Conservation (phyloP, 129 eudicot genomes). For the Calendula officinalis region DNA sequence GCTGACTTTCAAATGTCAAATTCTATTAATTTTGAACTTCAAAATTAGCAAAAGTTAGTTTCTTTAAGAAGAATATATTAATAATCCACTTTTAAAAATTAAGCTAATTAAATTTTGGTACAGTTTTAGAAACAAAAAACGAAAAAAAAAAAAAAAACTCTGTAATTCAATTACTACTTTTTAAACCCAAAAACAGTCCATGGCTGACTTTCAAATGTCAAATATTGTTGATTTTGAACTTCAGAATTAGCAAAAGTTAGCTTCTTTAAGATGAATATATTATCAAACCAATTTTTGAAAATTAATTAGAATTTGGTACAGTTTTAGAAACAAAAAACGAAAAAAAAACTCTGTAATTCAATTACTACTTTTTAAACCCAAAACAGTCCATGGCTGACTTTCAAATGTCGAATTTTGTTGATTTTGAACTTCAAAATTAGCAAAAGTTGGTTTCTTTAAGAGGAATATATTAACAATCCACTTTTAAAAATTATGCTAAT, state of each 20-base stretch:
- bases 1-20: conserved; percentile 14
- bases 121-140: not conserved
- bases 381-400: conserved; percentile 15
- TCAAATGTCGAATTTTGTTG: not conserved
- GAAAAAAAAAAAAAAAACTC: no score
- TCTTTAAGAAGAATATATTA: not conserved
- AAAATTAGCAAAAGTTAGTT: not conserved
- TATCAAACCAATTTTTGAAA: not conserved
- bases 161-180: not conserved
- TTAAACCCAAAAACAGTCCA: not conserved
- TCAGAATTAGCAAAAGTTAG: not conserved
- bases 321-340: not conserved
- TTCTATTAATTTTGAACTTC: not conserved
- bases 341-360: not conserved
- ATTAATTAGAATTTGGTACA: not conserved
- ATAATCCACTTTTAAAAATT: not conserved
- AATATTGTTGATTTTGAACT: not conserved
- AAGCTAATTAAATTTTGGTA: not conserved
- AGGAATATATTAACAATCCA: not conserved
- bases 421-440: not conserved
- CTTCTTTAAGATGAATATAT: not conserved
- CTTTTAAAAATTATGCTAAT: not conserved
- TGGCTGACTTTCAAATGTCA: conserved; percentile 12
- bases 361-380: conserved; percentile 1
- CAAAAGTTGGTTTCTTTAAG: not conserved